Evolutionary conservation across 306 rosid species (phyloP), one percentile per base, ranked within the genome.

Genomic region (Macrotyloma uniflorum): DNA sequence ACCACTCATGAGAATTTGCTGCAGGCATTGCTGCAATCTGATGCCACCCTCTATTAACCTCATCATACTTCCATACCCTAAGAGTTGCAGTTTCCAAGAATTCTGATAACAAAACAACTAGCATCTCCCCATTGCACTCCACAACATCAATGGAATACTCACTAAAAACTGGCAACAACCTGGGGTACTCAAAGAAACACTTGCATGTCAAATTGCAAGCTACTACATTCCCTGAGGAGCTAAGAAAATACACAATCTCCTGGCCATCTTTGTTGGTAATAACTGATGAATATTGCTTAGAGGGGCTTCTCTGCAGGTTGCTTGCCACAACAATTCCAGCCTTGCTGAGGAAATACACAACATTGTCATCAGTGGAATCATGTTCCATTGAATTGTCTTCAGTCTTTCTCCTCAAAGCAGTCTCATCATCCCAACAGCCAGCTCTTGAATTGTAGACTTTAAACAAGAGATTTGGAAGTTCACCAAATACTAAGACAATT

Each of bases 131-230:
- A 42, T 67, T 78, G 26, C 98, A 93, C 85, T 85, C 98, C 67
- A 93, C 98, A 8, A 93, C 76, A 55, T 93, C 98, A 5, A 93
- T 87, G 46, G 98, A 93, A 79, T 91, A 91, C 87, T 93, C 98
- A 13, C 82, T 83, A 22, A 88, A 86, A 42, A 86, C 85, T 0
- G 98, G 98, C 61, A 93, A 80, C 61, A 93, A 82, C 85, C 95
- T 81, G 3, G 97, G 95, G 73, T 77, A 88, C 93, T 93, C 95
- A 5, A 43, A 50, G 86, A 84, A 93, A 79, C 87, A 58, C 82
- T 81, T 87, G 80, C 75, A 8, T 67, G 82, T 77, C 73, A 91
- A 85, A 79, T 88, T 89, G 89, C 98, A 91, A 50, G 87, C 85
- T 8, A 91, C 88, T 24, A 93, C 83, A 30, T 77, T 88, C 59